Percentiles rank a stretch among this genome's conserved stretches.
These are phyloP conservation scores for Pterulicium gracile DNA, from an alignment of 1,284 basidiomycete genomes.

Conservation along the genomic window DNA sequence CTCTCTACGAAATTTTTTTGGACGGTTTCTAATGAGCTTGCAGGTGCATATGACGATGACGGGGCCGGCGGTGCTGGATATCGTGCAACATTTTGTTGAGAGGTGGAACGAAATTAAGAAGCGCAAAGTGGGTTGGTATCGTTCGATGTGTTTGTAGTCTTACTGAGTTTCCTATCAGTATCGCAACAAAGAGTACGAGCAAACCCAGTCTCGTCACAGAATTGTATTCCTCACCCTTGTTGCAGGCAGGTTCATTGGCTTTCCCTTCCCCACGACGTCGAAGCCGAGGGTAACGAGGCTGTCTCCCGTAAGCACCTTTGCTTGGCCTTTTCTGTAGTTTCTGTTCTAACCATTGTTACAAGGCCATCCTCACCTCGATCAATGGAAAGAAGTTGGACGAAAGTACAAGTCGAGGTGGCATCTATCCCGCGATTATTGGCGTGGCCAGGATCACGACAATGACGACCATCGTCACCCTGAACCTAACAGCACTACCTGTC, in stretches of 20 bases:
- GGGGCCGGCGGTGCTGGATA: slow-evolving; percentile 79
- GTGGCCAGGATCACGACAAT: slow-evolving; percentile 17
- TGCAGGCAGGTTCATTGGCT: slow-evolving; percentile 56
- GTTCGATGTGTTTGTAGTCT: too few species aligned
- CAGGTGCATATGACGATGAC: slow-evolving; percentile 80
- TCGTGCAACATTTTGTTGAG: slow-evolving; percentile 87
- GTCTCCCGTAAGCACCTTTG: slow-evolving; percentile 35
- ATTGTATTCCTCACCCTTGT: background rate
- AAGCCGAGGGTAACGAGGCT: slow-evolving; percentile 51
- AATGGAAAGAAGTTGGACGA: slow-evolving; percentile 47
- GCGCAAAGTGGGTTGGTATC: slow-evolving; percentile 43
- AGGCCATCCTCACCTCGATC: slow-evolving; percentile 63
- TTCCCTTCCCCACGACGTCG: slow-evolving; percentile 68
- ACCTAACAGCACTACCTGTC: slow-evolving; percentile 38
- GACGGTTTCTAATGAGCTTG: slow-evolving; percentile 2
- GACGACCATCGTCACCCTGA: slow-evolving; percentile 18
- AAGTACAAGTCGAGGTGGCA: slow-evolving; percentile 55
- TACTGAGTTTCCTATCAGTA: too few species aligned
- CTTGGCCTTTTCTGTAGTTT: too few species aligned
- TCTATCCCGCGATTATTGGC: slow-evolving; percentile 24
- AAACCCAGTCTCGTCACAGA: slow-evolving; percentile 5
- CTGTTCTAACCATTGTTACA: too few species aligned
- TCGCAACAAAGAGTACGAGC: slow-evolving; percentile 36
- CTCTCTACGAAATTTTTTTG: slow-evolving; percentile 2
- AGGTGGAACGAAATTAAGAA: slow-evolving; percentile 81